phyloP scores from a whole-genome alignment of 2,329 filamentous ascomycete species.

The Aspergillus hortae region DNA sequence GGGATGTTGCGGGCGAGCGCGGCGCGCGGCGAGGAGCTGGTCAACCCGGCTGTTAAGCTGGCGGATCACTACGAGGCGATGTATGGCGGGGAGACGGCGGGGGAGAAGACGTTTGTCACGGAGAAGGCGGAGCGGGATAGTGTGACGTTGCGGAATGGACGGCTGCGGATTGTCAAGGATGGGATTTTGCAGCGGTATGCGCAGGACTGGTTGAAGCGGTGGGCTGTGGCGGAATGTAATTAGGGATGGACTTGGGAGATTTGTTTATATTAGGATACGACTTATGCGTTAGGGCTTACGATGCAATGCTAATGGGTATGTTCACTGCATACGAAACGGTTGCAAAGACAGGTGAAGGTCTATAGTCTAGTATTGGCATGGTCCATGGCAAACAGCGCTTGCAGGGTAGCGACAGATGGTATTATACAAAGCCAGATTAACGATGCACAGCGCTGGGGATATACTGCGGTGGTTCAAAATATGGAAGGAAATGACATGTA shows the following conservation, averaged over 20 bases:
- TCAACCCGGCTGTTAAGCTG: constrained; percentile 33
- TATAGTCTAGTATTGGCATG: too few species aligned
- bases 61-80: constrained; percentile 27
- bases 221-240: constrained; percentile 5
- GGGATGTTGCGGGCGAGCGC: constrained; percentile 27
- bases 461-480: not conserved
- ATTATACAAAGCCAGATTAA: not conserved
- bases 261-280: not conserved
- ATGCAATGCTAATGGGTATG: not conserved
- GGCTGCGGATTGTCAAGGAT: constrained; percentile 27
- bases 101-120: constrained; percentile 20
- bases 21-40: constrained; percentile 21
- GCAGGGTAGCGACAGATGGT: not conserved
- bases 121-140: constrained; percentile 28
- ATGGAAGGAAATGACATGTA: not conserved
- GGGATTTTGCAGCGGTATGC: constrained; percentile 29
- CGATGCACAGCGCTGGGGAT: not conserved
- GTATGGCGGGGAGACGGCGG: constrained; percentile 13
- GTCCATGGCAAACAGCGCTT: too few species aligned
- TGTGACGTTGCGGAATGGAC: constrained; percentile 23
- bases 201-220: constrained; percentile 26
- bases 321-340: too few species aligned
- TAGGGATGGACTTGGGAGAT: not conserved
- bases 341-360: too few species aligned
- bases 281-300: not conserved